Percentiles rank a stretch among this genome's conserved stretches.
Evolutionary conservation across 1,284 basidiomycete genomes (phyloP).

Genomic region (Sporisorium reilianum): DNA sequence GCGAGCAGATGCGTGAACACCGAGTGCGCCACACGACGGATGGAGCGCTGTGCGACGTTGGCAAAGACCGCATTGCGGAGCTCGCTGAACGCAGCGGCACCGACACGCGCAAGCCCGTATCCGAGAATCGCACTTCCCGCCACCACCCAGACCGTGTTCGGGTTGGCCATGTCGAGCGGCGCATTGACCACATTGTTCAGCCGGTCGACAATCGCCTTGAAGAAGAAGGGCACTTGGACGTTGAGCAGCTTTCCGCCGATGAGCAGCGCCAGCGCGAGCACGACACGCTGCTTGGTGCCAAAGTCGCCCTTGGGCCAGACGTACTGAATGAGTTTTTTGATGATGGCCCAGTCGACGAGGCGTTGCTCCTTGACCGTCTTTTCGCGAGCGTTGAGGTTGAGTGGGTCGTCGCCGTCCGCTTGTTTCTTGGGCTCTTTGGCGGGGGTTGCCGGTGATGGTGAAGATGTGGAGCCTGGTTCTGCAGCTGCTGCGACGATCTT

Average conservation of each 20-base stretch:
- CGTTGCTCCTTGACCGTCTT: slow-evolving; percentile 59
- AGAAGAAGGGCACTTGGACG: slow-evolving; percentile 95
- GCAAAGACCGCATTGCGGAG: slow-evolving; percentile 96
- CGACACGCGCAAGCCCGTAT: slow-evolving; percentile 90
- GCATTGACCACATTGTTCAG: slow-evolving; percentile 75
- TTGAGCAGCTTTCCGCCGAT: slow-evolving; percentile 91
- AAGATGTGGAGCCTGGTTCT: not conserved
- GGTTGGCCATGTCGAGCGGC: slow-evolving; percentile 78
- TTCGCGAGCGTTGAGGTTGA: slow-evolving; percentile 48
- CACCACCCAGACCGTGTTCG: slow-evolving; percentile 88
- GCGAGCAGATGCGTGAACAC: slow-evolving; percentile 93
- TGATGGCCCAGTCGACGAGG: slow-evolving; percentile 73
- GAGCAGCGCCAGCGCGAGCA: slow-evolving; percentile 84
- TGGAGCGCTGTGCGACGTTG: slow-evolving; percentile 91
- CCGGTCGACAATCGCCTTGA: slow-evolving; percentile 90
- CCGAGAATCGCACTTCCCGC: slow-evolving; percentile 89
- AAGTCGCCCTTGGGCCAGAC: slow-evolving; percentile 75
- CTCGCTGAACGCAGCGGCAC: slow-evolving; percentile 89
- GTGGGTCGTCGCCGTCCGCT: slow-evolving; percentile 55
- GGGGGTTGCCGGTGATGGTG: not conserved
- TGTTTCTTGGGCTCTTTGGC: slow-evolving; percentile 21
- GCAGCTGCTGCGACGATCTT: slow-evolving; percentile 24
- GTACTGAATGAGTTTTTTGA: slow-evolving; percentile 73
- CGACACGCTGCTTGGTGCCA: slow-evolving; percentile 77
- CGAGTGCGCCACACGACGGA: slow-evolving; percentile 90